phyloP scores from a whole-genome alignment of 2,329 filamentous ascomycete species.

The Colletotrichum magnum region DNA sequence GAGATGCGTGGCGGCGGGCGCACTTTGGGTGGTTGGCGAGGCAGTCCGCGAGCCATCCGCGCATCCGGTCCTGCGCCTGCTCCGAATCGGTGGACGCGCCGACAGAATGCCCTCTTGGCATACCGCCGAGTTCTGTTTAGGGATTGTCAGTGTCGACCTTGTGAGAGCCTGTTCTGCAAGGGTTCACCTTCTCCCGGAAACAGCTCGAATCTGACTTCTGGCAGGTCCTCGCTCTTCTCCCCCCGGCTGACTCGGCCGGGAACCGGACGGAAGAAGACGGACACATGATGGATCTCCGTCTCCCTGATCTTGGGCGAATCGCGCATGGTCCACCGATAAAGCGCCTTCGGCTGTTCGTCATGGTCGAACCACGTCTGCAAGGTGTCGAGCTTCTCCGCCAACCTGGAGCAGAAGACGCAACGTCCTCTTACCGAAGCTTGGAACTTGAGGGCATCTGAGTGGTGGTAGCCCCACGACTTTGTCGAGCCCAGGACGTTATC shows the following conservation, averaged over 20 bases:
- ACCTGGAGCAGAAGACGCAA: constrained; percentile 26
- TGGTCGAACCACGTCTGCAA: constrained; percentile 12
- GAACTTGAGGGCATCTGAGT: background rate
- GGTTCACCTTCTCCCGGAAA: constrained; percentile 12
- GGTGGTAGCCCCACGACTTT: constrained; percentile 20
- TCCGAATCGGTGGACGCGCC: constrained; percentile 2
- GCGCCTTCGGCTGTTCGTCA: background rate
- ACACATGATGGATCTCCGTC: constrained; percentile 5
- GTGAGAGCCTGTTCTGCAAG: background rate
- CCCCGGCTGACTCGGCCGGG: background rate
- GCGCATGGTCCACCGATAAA: constrained; percentile 26
- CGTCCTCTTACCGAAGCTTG: background rate
- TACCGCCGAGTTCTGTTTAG: background rate
- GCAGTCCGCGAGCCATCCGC: constrained; percentile 37
- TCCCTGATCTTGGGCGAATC: constrained; percentile 9
- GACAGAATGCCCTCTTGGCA: background rate
- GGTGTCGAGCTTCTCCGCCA: background rate
- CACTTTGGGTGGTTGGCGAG: constrained; percentile 26
- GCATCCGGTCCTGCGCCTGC: background rate
- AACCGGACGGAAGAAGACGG: constrained; percentile 10
- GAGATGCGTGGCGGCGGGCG: constrained; percentile 9
- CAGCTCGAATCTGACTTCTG: constrained; percentile 16
- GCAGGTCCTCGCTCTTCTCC: constrained; percentile 1
- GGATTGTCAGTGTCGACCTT: background rate
- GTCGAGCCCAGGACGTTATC: background rate